Evolutionary conservation across 2,329 filamentous ascomycete species (phyloP).

Genomic region (Colletotrichum plurivorum): DNA sequence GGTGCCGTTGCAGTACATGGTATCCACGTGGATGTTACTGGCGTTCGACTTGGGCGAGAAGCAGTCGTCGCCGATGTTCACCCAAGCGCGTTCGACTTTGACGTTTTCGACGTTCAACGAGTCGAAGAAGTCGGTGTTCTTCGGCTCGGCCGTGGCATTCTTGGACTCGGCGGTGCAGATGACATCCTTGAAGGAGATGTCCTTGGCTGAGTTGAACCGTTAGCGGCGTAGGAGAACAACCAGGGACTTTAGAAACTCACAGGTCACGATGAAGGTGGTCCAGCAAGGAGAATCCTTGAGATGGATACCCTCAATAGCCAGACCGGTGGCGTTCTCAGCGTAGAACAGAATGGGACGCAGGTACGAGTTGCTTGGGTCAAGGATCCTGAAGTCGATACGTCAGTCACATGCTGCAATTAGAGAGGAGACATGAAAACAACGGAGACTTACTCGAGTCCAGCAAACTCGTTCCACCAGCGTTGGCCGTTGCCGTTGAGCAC

Average conservation of each 20-base stretch:
- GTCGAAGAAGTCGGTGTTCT: conserved; percentile 70
- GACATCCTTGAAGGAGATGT: conserved; percentile 67
- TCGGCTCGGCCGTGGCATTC: conserved; percentile 71
- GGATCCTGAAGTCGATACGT: conserved; percentile 46
- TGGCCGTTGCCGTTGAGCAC: conserved; percentile 73
- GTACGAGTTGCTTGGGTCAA: conserved; percentile 67
- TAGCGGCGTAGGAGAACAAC: not conserved
- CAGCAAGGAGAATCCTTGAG: conserved; percentile 73
- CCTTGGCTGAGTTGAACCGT: conserved; percentile 50
- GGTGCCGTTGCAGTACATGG: conserved; percentile 70
- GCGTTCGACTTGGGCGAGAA: conserved; percentile 76
- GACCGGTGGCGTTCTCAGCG: conserved; percentile 71
- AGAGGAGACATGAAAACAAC: not conserved
- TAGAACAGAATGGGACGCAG: conserved; percentile 72
- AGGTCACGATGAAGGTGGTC: conserved; percentile 73
- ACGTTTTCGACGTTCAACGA: conserved; percentile 42
- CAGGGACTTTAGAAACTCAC: conserved; percentile 44
- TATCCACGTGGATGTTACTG: conserved; percentile 71
- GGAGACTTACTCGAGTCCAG: conserved; percentile 46
- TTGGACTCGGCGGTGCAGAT: conserved; percentile 68
- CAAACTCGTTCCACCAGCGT: conserved; percentile 75
- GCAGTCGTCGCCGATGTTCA: conserved; percentile 77
- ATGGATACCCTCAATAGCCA: conserved; percentile 71
- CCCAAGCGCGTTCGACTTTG: conserved; percentile 40
- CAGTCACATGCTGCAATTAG: not conserved